A percentile compares a stretch with the other conserved stretches of the same genome.
These are phyloP conservation scores for Boletellus sp. DNA, from an alignment of 1,284 basidiomycete genomes.

Conservation along the genomic window DNA sequence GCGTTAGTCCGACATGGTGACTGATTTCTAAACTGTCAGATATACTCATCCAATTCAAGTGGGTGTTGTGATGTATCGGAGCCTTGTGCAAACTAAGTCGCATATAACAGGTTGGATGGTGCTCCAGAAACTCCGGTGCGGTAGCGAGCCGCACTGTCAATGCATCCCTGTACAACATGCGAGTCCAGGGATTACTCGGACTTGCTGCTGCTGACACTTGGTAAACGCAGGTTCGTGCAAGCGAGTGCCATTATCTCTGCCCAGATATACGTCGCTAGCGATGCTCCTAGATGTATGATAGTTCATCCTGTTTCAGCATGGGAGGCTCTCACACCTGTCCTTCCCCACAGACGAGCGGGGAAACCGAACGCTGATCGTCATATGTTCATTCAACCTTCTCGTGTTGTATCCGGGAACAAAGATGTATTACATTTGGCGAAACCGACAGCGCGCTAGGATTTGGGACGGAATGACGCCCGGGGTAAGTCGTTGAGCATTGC, in stretches of 20 bases:
- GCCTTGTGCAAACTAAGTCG: background rate
- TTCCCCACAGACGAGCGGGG: conserved; percentile 43
- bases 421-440: conserved; percentile 50
- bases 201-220: background rate
- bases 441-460: conserved; percentile 43
- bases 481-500: conserved; percentile 27
- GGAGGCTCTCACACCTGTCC: background rate
- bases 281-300: conserved; percentile 45
- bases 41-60: conserved; percentile 38
- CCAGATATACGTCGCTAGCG: conserved; percentile 46
- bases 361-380: conserved; percentile 43
- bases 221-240: conserved; percentile 40
- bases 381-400: conserved; percentile 45
- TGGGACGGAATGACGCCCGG: conserved; percentile 52
- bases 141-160: conserved; percentile 55
- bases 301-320: background rate
- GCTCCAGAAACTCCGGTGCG: conserved; percentile 52
- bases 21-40: background rate
- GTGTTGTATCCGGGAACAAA: conserved; percentile 51
- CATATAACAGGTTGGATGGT: conserved; percentile 47
- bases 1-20: too few species aligned
- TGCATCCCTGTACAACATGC: conserved; percentile 56
- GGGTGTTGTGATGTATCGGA: background rate
- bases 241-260: conserved; percentile 40
- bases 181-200: background rate